phyloP scores from a whole-genome alignment of 768 basidiomycete genomes.

The Tulasnella sp. region DNA sequence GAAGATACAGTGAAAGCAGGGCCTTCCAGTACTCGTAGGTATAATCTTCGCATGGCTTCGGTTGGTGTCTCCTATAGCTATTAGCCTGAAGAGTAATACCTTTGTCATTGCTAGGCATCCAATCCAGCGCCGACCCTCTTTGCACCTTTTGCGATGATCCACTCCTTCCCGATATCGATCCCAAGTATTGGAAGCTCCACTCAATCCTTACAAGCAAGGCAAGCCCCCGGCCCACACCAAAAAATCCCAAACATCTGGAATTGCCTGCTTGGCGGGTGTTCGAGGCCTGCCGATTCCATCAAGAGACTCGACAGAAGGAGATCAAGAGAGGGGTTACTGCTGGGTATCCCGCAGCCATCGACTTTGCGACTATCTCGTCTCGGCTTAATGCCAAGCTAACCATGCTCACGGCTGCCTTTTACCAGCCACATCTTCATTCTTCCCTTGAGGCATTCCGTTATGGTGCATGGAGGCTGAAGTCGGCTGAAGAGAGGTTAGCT shows the following conservation, averaged over 20 bases:
- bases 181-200: not conserved
- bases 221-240: not conserved
- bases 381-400: not conserved
- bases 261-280: not conserved
- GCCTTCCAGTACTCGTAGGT: too few relatives aligned
- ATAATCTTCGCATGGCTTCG: too few relatives aligned
- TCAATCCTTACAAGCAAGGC: not conserved
- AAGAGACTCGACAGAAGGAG: not conserved
- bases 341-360: not conserved
- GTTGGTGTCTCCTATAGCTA: too few relatives aligned
- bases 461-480: not conserved
- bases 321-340: too few relatives aligned
- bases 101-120: not conserved
- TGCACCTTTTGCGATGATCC: not conserved
- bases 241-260: not conserved
- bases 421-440: not conserved
- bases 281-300: not conserved
- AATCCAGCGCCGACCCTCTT: not conserved
- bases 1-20: too few relatives aligned
- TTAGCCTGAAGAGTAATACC: too few relatives aligned
- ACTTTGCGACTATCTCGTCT: not conserved
- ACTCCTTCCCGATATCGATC: not conserved
- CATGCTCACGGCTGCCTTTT: not conserved
- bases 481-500: not conserved
- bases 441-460: not conserved